Percentiles rank a stretch among this genome's conserved stretches.
Conservation (phyloP, 2,329 filamentous ascomycete species). For the Exophiala viscosa region DNA sequence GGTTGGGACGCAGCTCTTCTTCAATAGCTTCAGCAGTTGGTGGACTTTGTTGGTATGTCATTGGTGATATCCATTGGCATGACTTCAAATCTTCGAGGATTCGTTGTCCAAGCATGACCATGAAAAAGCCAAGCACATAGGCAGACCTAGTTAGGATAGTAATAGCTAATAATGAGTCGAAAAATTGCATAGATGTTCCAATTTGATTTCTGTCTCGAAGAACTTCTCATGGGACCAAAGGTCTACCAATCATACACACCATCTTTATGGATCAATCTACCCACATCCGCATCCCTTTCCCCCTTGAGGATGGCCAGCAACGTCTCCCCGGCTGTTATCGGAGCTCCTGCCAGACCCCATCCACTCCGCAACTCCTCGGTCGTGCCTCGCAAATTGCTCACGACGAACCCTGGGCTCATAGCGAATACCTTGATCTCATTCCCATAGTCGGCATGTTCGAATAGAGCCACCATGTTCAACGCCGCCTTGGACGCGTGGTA, state of each 20-base stretch:
- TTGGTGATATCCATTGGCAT: not conserved
- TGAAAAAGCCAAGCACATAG: conserved; percentile 1
- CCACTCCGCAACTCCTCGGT: conserved; percentile 32
- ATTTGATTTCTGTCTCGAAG: not conserved
- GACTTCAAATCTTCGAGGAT: too few species aligned
- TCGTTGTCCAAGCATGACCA: not conserved
- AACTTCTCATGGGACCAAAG: not conserved
- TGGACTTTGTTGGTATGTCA: not conserved
- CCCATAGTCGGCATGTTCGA: conserved; percentile 42
- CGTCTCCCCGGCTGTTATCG: conserved; percentile 38
- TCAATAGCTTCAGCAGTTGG: not conserved
- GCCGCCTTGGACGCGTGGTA: conserved; percentile 32
- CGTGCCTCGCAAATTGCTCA: conserved; percentile 41
- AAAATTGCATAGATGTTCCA: not conserved
- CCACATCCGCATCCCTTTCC: conserved; percentile 39
- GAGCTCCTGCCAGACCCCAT: conserved; percentile 28
- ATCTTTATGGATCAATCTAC: conserved; percentile 25
- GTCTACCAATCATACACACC: conserved; percentile 16
- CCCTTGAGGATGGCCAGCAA: conserved; percentile 43
- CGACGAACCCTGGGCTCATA: conserved; percentile 47
- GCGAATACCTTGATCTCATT: conserved; percentile 49
- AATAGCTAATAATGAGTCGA: conserved; percentile 22
- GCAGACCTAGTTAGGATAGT: conserved; percentile 17
- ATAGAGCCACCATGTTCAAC: conserved; percentile 49
- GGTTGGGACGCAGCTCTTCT: not conserved